phyloP scores from a whole-genome alignment of 202 grass and related monocot genomes.

The Carex arenaria region DNA sequence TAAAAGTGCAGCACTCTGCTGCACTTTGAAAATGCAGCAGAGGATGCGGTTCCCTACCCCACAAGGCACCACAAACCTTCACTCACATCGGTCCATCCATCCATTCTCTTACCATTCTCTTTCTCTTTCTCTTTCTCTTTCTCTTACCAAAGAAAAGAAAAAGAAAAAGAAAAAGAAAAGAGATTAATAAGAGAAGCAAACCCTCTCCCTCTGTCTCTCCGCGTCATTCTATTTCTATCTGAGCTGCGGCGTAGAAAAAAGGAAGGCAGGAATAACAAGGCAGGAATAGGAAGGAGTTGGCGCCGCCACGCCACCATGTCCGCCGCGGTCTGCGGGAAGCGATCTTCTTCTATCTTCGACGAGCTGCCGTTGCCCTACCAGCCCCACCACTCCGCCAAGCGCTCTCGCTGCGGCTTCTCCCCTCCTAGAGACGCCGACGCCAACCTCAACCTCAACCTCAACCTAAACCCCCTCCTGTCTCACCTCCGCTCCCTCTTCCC shows the following conservation, averaged over 20 bases:
- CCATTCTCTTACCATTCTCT: too few species aligned
- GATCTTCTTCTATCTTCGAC: constrained; percentile 48
- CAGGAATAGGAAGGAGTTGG: constrained; percentile 18
- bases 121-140: too few species aligned
- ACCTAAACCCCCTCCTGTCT: background rate
- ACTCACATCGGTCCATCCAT: background rate
- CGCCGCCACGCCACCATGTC: constrained; percentile 52
- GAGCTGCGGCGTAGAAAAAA: background rate
- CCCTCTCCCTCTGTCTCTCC: background rate
- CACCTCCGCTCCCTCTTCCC: constrained; percentile 28
- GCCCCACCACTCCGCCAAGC: constrained; percentile 29
- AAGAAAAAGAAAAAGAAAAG: too few species aligned
- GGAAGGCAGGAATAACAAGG: background rate
- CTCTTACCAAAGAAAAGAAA: too few species aligned
- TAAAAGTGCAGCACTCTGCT: too few species aligned
- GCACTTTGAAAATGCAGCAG: too few species aligned
- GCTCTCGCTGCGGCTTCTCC: constrained; percentile 27
- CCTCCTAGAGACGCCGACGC: constrained; percentile 13
- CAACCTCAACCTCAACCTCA: too few species aligned
- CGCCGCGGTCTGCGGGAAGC: constrained; percentile 47
- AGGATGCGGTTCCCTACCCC: too few species aligned
- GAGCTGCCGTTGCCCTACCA: constrained; percentile 31
- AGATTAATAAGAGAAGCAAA: background rate
- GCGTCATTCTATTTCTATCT: background rate
- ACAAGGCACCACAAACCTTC: background rate